phyloP scores from a whole-genome alignment of 192 early-diverging fungal species.

The Dimargaris xerosporica region DNA sequence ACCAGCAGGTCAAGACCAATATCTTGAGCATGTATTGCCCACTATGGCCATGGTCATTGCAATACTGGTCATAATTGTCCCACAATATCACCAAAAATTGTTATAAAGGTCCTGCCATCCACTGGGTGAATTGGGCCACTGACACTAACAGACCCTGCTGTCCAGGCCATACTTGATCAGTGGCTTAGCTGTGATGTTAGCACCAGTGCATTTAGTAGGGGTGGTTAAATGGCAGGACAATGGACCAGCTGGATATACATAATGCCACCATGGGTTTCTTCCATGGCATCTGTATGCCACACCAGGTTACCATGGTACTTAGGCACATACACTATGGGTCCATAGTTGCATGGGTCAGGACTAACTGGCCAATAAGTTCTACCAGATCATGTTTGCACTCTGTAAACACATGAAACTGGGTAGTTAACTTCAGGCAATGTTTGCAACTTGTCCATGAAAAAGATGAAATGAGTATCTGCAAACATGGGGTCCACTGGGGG shows the following conservation, averaged over 20 bases:
- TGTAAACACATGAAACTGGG: slow-evolving; percentile 54
- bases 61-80: slow-evolving; percentile 17
- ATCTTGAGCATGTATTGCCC: slow-evolving; percentile 52
- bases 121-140: slow-evolving; percentile 1
- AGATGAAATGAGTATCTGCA: slow-evolving; percentile 27
- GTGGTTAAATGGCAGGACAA: slow-evolving; percentile 10
- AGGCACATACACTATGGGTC: slow-evolving; percentile 14
- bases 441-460: slow-evolving; percentile 65
- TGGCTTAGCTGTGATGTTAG: slow-evolving; percentile 21
- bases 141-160: slow-evolving; percentile 15
- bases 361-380: slow-evolving; percentile 31
- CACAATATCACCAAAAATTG: slow-evolving; percentile 14
- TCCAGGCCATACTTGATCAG: slow-evolving; percentile 20
- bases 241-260: slow-evolving; percentile 48
- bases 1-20: slow-evolving; percentile 69
- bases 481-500: too few species aligned
- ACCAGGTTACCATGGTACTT: slow-evolving; percentile 27
- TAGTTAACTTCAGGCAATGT: slow-evolving; percentile 71
- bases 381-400: slow-evolving; percentile 37
- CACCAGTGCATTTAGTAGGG: slow-evolving; percentile 16
- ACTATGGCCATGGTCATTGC: slow-evolving; percentile 32
- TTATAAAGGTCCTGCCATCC: background rate
- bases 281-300: slow-evolving; percentile 18
- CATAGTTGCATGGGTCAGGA: slow-evolving; percentile 22
- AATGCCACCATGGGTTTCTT: slow-evolving; percentile 43